Percentiles rank a stretch among this genome's conserved stretches.
phyloP scores from a whole-genome alignment of 495 filamentous ascomycete species.

The Penicillium cosmopolitanum region DNA sequence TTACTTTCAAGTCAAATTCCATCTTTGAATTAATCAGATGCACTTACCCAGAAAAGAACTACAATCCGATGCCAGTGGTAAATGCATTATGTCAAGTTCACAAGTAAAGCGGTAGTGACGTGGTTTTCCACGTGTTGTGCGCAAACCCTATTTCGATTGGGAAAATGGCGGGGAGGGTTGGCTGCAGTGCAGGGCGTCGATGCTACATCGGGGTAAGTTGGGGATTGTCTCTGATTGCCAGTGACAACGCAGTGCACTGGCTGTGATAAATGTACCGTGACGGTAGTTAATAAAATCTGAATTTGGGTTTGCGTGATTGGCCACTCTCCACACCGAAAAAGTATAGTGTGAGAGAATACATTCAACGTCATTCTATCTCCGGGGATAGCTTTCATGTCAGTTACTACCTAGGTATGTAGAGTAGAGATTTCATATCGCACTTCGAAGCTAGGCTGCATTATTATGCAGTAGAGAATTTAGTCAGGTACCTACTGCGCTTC shows the following conservation, averaged over 20 bases:
- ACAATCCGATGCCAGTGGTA: not conserved
- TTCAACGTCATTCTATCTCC: too few relatives aligned
- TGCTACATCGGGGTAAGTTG: conserved; percentile 7
- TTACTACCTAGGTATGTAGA: too few relatives aligned
- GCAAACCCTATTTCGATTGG: conserved; percentile 11
- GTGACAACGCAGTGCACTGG: not conserved
- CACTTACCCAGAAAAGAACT: not conserved
- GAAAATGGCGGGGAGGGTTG: conserved; percentile 4
- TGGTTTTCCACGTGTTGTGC: conserved; percentile 14
- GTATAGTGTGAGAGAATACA: too few relatives aligned
- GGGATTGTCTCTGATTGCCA: not conserved
- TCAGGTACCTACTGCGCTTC: not conserved
- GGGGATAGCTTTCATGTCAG: too few relatives aligned
- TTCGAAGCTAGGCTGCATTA: not conserved
- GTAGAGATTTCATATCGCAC: too few relatives aligned
- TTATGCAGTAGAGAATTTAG: not conserved
- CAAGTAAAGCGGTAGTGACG: conserved; percentile 4
- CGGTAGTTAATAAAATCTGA: too few relatives aligned
- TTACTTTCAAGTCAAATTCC: not conserved
- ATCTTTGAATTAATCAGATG: too few relatives aligned
- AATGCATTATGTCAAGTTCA: not conserved
- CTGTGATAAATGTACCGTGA: too few relatives aligned
- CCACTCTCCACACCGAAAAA: too few relatives aligned
- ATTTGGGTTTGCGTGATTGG: too few relatives aligned
- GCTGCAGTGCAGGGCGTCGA: not conserved